Evolutionary conservation across 192 early-diverging fungal genomes (phyloP), one percentile per base, ranked within the genome.

Genomic region (Mortierella claussenii): DNA sequence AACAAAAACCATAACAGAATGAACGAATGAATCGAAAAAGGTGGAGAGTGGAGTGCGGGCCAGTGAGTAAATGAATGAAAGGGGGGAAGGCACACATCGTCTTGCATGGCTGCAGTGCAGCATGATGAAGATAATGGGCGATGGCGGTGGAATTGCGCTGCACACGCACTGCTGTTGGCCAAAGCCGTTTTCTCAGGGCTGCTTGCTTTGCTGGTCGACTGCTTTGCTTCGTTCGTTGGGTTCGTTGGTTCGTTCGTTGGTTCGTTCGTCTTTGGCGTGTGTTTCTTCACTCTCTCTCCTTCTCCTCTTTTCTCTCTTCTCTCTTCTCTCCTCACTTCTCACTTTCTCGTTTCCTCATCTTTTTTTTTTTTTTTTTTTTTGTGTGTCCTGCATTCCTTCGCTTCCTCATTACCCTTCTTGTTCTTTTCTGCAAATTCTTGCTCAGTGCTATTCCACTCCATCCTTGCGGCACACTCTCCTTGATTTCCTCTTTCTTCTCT

Each of bases 141-240:
- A n/a, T n/a, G n/a, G n/a, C n/a, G n/a, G n/a, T n/a, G n/a, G n/a
- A n/a, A n/a, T n/a, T n/a, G n/a, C n/a, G n/a, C n/a, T n/a, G n/a
- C n/a, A n/a, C n/a, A n/a, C n/a, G n/a, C n/a, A n/a, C n/a, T n/a
- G n/a, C n/a, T n/a, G n/a, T n/a, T 65, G 62, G 62, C 20, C 52
- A 65, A 65, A 46, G 30, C 50, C 30, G 51, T 65, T 43, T 54
- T 46, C 17, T 65, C n/a, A n/a, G n/a, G n/a, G n/a, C n/a, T n/a
- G n/a, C n/a, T n/a, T n/a, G n/a, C n/a, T n/a, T n/a, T n/a, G n/a
- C n/a, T n/a, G n/a, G n/a, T n/a, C n/a, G n/a, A n/a, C n/a, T n/a
- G n/a, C n/a, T n/a, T n/a, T n/a, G n/a, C n/a, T n/a, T n/a, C n/a
- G n/a, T n/a, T 64, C 28, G 6, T 44, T 24, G 12, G 24, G n/a